phyloP scores from a whole-genome alignment of 2,329 filamentous ascomycete species.

The Talaromyces sp. region DNA sequence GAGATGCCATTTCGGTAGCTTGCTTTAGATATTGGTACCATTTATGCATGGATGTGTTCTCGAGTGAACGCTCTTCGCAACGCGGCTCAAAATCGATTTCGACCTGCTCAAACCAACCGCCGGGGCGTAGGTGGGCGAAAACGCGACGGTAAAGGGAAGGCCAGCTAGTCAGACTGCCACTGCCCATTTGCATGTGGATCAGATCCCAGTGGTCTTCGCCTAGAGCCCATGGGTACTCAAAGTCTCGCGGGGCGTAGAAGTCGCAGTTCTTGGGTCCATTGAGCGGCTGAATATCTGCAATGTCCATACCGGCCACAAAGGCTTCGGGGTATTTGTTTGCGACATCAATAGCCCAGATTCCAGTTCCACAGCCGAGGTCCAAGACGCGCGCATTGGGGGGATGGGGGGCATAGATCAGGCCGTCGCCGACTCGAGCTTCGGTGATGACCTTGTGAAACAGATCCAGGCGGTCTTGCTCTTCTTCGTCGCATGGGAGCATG shows the following conservation, averaged over 20 bases:
- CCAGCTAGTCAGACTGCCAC: constrained; percentile 76
- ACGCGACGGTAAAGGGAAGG: constrained; percentile 66
- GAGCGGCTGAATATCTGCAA: constrained; percentile 57
- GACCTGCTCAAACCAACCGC: constrained; percentile 77
- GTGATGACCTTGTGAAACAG: constrained; percentile 75
- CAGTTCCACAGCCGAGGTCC: constrained; percentile 77
- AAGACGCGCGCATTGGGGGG: constrained; percentile 48
- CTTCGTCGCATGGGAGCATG: constrained; percentile 72
- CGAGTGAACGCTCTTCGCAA: constrained; percentile 62
- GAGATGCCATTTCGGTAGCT: constrained; percentile 62
- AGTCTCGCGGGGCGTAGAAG: constrained; percentile 66
- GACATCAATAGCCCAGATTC: constrained; percentile 87
- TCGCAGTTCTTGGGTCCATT: constrained; percentile 68
- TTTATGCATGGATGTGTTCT: constrained; percentile 52
- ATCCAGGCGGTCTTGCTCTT: constrained; percentile 73
- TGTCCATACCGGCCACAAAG: constrained; percentile 58
- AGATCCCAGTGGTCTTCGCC: constrained; percentile 71
- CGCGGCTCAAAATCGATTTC: constrained; percentile 81
- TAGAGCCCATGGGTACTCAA: constrained; percentile 70
- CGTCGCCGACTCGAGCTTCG: constrained; percentile 53
- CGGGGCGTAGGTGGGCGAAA: constrained; percentile 70
- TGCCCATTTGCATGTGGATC: constrained; percentile 75
- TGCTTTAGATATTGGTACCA: constrained; percentile 68
- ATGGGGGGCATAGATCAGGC: constrained; percentile 38
- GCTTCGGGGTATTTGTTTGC: constrained; percentile 61